phyloP scores from a whole-genome alignment of 2,329 filamentous ascomycete species.

The Colletotrichum euphorbiae region DNA sequence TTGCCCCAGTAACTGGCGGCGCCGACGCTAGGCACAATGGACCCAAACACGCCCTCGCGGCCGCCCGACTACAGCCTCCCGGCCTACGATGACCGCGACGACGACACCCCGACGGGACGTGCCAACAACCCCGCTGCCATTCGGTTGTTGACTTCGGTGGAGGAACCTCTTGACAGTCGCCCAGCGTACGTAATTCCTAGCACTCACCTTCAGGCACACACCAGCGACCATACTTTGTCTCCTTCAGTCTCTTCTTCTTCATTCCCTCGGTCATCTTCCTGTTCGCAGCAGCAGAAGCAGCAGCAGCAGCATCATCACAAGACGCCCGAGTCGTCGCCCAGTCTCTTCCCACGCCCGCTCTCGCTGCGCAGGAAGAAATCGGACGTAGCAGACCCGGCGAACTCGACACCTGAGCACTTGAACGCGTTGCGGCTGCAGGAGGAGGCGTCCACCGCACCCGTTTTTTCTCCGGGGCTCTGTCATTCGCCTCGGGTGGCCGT shows the following conservation, averaged over 20 bases:
- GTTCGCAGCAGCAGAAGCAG: constrained; percentile 27
- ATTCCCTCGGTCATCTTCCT: constrained; percentile 35
- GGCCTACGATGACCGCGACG: constrained; percentile 66
- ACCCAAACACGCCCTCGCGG: constrained; percentile 62
- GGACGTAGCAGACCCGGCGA: constrained; percentile 39
- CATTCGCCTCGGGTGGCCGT: constrained; percentile 10
- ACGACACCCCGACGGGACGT: constrained; percentile 59
- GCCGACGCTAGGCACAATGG: constrained; percentile 52
- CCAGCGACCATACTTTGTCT: neutral
- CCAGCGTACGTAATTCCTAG: constrained; percentile 63
- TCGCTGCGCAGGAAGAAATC: constrained; percentile 37
- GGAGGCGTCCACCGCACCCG: constrained; percentile 43
- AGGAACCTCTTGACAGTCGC: constrained; percentile 62
- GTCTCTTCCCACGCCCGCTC: constrained; percentile 44
- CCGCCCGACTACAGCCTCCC: constrained; percentile 70
- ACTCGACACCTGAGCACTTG: constrained; percentile 51
- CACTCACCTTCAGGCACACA: constrained; percentile 12
- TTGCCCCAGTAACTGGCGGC: constrained; percentile 34
- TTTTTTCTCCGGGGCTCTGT: constrained; percentile 39
- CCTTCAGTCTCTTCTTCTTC: constrained; percentile 1
- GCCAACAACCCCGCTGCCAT: constrained; percentile 63
- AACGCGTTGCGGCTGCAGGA: constrained; percentile 53
- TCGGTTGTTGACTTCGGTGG: constrained; percentile 71
- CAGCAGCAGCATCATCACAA: neutral
- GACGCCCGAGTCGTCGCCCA: constrained; percentile 38